These are phyloP conservation scores for Apiotrichum veenhuisii DNA, from an alignment of 1,284 basidiomycete species.

Conservation along the genomic window DNA sequence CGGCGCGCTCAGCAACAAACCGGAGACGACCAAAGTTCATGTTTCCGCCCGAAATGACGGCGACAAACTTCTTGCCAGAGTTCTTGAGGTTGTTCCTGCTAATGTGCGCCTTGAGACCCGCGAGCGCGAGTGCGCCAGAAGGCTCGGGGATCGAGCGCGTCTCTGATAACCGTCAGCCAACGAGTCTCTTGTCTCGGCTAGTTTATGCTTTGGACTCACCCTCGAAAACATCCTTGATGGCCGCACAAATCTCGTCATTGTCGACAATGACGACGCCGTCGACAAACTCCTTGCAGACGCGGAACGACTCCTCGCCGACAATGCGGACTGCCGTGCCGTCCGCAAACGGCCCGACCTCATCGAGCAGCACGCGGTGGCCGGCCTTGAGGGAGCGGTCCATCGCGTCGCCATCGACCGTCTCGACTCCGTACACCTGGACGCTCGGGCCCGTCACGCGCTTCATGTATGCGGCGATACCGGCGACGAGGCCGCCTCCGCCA, in stretches of 20 bases:
- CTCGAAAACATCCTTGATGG: slow-evolving; percentile 98
- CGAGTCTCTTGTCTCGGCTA: background rate
- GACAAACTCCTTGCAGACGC: slow-evolving; percentile 80
- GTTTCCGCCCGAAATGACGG: slow-evolving; percentile 91
- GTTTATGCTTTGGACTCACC: slow-evolving; percentile 53
- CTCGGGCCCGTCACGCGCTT: slow-evolving; percentile 86
- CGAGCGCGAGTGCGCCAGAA: slow-evolving; percentile 89
- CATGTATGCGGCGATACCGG: slow-evolving; percentile 87
- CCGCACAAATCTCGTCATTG: slow-evolving; percentile 97
- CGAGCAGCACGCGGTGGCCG: slow-evolving; percentile 74
- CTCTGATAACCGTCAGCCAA: slow-evolving; percentile 58
- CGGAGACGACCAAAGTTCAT: slow-evolving; percentile 97
- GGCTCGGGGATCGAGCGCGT: slow-evolving; percentile 94
- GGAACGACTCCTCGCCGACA: slow-evolving; percentile 91
- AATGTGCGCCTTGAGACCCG: slow-evolving; percentile 88
- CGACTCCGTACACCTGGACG: slow-evolving; percentile 83
- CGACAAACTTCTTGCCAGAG: slow-evolving; percentile 82
- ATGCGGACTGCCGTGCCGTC: slow-evolving; percentile 99
- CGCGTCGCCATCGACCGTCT: slow-evolving; percentile 92
- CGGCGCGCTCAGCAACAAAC: slow-evolving; percentile 96
- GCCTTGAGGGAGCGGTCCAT: slow-evolving; percentile 74
- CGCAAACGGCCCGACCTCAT: slow-evolving; percentile 92
- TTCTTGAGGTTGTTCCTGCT: slow-evolving; percentile 73
- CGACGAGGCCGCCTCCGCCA: slow-evolving; percentile 87
- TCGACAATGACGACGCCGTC: slow-evolving; percentile 81